Evolutionary conservation across 352 stramenopile species (phyloP), one percentile per base, ranked within the genome.

Genomic region (Aphanomyces euteiches): DNA sequence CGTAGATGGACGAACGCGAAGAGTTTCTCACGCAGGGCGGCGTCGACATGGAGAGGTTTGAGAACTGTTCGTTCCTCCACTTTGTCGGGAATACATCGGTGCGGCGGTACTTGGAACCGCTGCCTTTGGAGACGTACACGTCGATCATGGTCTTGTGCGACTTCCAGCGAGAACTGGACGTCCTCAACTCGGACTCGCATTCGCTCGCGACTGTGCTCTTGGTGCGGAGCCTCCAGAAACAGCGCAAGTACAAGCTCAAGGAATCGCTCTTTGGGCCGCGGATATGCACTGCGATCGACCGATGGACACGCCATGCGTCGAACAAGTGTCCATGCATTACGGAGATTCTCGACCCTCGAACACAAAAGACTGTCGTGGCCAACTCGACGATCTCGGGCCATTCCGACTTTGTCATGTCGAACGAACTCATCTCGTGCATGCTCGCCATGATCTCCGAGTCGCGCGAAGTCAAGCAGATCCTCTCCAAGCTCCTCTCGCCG

Each of bases 371-470:
- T 1, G 91, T 96, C 37, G 85, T 82, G 2, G 86, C 78, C 3
- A 91, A 83, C 63, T 73, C 74, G 34, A 89, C 78, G 0, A 92
- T 95, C 15, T 72, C 90, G 13, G 77, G 78, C 40, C 77, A 90
- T 3, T 93, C 84, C 1, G 85, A 93, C 38, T 96, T 95, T 72
- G 90, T 96, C 50, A 88, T 95, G 75, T 95, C 88, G 15, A 96
- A 96, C 59, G 83, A 96, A 54, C 77, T 96, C 12, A 78, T 96
- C 17, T 88, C 78, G 28, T 89, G 84, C n/a, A 90, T 93, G 8
- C 77, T 96, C 21, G 89, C 89, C 0, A 93, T 95, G 83, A 92
- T 96, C 43, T 84, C 87, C 0, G 89, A 96, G 67, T 90, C 84
- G 45, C 83, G 85, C 39, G 84, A 93, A 50, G 89, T 96, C 6